These are phyloP conservation scores for Brachypodium distachyon DNA, from an alignment of 202 grass and related monocot genomes.

Conservation along the genomic window DNA sequence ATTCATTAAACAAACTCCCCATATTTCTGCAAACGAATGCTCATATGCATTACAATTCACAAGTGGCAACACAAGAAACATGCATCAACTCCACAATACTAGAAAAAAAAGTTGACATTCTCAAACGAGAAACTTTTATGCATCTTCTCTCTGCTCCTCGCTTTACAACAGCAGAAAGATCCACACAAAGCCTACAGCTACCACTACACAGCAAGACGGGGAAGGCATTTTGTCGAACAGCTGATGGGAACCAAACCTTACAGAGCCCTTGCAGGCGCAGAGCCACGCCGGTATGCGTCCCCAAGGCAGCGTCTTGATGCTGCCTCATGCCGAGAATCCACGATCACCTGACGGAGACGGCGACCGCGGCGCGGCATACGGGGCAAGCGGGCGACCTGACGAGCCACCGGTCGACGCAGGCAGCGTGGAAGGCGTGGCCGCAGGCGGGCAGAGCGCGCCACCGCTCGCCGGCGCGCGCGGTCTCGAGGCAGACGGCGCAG, in stretches of 20 bases:
- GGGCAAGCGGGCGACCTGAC: constrained; percentile 44
- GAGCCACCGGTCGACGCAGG: constrained; percentile 66
- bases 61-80: background rate
- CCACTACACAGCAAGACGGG: background rate
- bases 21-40: background rate
- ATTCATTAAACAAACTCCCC: background rate
- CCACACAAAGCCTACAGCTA: constrained; percentile 2
- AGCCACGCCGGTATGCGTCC: background rate
- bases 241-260: background rate
- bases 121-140: background rate
- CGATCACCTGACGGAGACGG: background rate
- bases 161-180: constrained; percentile 27
- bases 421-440: constrained; percentile 50
- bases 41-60: background rate
- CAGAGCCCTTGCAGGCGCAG: background rate
- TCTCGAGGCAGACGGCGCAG: constrained; percentile 56
- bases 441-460: constrained; percentile 59
- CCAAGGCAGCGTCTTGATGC: background rate
- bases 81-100: background rate
- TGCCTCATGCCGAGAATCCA: background rate
- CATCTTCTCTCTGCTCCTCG: background rate
- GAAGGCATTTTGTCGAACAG: background rate
- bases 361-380: constrained; percentile 42
- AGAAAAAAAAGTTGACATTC: background rate
- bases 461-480: constrained; percentile 18